These are phyloP conservation scores for Annona cherimola DNA, from an alignment of 164 flowering plant species.

Conservation along the genomic window DNA sequence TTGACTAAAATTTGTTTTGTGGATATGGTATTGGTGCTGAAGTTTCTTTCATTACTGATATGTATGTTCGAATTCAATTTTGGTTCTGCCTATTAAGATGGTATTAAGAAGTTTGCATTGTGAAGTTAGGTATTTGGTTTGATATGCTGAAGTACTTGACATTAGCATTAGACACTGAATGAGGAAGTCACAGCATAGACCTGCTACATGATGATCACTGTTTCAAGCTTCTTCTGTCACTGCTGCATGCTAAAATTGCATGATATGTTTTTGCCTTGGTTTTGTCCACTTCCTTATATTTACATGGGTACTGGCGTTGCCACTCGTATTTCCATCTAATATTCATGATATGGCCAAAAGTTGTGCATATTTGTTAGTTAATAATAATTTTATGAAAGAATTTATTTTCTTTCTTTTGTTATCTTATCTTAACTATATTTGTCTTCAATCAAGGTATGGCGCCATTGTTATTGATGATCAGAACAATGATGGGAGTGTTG, in stretches of 20 bases:
- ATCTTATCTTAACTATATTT: neutral
- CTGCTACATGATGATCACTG: neutral
- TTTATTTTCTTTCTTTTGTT: neutral
- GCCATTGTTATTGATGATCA: constrained; percentile 89
- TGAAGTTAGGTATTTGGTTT: neutral
- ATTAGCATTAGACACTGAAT: neutral
- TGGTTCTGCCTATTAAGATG: neutral
- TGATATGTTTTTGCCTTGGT: neutral
- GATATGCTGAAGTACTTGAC: neutral
- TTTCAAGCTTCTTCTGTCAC: neutral
- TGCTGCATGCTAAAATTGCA: neutral
- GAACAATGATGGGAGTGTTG: constrained; percentile 77
- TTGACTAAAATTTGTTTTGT: too few relatives aligned
- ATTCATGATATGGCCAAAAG: too few relatives aligned
- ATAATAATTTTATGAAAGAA: neutral
- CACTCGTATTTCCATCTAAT: too few relatives aligned
- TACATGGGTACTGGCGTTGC: neutral
- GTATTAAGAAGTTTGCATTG: too few relatives aligned
- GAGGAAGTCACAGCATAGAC: neutral
- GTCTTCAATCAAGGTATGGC: constrained; percentile 63
- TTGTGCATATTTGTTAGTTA: neutral
- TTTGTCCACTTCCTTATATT: neutral
- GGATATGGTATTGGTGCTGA: neutral
- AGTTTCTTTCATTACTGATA: too few relatives aligned
- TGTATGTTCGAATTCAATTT: neutral